These are phyloP conservation scores for Boeremia lycopersici DNA, from an alignment of 2,329 filamentous ascomycete species.

Conservation along the genomic window DNA sequence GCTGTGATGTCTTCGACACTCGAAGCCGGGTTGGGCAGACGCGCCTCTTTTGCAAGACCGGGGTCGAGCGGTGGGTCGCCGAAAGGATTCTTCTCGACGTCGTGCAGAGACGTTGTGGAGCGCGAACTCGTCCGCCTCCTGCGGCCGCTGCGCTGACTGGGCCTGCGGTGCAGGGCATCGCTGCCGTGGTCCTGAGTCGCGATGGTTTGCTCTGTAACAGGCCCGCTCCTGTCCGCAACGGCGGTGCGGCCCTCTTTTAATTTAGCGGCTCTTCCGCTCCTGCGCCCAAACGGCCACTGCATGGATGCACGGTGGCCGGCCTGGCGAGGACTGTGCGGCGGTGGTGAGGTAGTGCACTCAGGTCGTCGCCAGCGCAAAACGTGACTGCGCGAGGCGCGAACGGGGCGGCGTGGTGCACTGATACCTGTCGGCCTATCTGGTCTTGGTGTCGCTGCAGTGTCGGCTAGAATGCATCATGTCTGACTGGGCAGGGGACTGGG, in stretches of 20 bases:
- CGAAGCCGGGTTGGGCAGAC: constrained; percentile 22
- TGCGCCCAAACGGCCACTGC: constrained; percentile 84
- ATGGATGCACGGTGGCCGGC: constrained; percentile 53
- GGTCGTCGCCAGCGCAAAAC: constrained; percentile 20
- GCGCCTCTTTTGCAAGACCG: constrained; percentile 26
- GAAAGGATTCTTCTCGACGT: constrained; percentile 33
- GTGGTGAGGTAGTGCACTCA: constrained; percentile 7
- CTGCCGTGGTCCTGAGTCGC: constrained; percentile 23
- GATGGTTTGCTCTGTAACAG: constrained; percentile 33
- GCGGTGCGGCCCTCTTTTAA: constrained; percentile 47
- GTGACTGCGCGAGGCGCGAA: constrained; percentile 31
- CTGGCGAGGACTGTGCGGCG: constrained; percentile 8
- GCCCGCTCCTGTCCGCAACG: constrained; percentile 57
- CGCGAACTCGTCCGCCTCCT: constrained; percentile 40
- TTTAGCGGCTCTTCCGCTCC: constrained; percentile 69
- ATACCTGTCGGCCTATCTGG: constrained; percentile 15
- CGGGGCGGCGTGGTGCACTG: constrained; percentile 21
- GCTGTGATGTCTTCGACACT: constrained; percentile 56
- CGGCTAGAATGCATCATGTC: constrained; percentile 29
- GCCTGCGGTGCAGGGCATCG: constrained; percentile 32
- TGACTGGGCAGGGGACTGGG: constrained; percentile 16
- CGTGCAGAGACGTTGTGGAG: constrained; percentile 40
- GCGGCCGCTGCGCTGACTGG: constrained; percentile 39
- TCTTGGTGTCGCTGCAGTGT: constrained; percentile 19
- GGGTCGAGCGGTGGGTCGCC: constrained; percentile 26